Percentiles rank a stretch among this genome's conserved stretches.
Evolutionary conservation across 1,139 yeast species (phyloP).

Genomic region (Scheffersomyces cryptocercus): DNA sequence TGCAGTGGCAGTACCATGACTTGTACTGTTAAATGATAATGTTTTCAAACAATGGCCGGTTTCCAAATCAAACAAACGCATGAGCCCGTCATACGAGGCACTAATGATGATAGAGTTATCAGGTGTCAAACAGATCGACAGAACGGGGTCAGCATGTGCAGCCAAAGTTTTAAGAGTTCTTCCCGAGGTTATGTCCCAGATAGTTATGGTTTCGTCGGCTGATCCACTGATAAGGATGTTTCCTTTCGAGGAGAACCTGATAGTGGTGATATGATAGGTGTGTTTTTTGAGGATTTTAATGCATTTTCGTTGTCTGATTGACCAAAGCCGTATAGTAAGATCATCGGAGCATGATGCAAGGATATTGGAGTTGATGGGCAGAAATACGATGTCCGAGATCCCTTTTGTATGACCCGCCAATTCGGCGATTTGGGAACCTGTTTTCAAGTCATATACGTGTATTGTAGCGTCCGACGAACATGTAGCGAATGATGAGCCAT

Average conservation of each 20-base stretch:
- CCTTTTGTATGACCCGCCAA: conserved; percentile 69
- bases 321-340: conserved; percentile 76
- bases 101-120: conserved; percentile 86
- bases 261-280: conserved; percentile 77
- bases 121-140: conserved; percentile 67
- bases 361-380: conserved; percentile 67
- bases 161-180: conserved; percentile 75
- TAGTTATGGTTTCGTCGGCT: conserved; percentile 85
- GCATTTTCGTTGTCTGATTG: conserved; percentile 50
- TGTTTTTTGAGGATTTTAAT: conserved; percentile 72
- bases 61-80: conserved; percentile 83
- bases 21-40: conserved; percentile 66
- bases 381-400: conserved; percentile 69
- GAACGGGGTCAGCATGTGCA: conserved; percentile 92
- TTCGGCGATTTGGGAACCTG: conserved; percentile 33
- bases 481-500: conserved; percentile 63
- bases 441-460: conserved; percentile 38
- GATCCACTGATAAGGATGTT: conserved; percentile 80
- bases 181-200: conserved; percentile 85
- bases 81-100: conserved; percentile 88
- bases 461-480: conserved; percentile 41
- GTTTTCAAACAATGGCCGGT: conserved; percentile 93
- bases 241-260: conserved; percentile 74
- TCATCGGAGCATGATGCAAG: conserved; percentile 90
- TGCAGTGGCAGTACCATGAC: conserved; percentile 61